phyloP scores from a whole-genome alignment of 805 yeast genomes.

The Alloascoidea hylecoeti region DNA sequence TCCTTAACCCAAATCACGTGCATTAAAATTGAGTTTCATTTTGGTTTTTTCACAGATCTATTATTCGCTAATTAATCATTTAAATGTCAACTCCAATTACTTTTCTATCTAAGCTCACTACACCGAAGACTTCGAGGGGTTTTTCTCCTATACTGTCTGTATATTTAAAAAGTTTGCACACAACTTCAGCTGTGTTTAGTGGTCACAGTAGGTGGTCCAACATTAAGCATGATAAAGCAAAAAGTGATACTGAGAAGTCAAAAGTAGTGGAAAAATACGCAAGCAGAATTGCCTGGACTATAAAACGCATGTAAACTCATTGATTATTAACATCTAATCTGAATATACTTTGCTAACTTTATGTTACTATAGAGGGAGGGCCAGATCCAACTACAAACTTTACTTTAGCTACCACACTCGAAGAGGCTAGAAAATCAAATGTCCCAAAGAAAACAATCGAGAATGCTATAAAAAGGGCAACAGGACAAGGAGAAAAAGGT shows the following conservation, averaged over 20 bases:
- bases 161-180: no score
- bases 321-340: conserved; percentile 1
- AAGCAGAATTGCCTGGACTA: conserved; percentile 60
- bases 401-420: conserved; percentile 57
- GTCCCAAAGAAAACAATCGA: conserved; percentile 80
- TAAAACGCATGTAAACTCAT: conserved; percentile 24
- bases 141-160: no score
- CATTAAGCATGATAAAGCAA: conserved; percentile 87
- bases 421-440: conserved; percentile 61
- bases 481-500: conserved; percentile 39
- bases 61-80: no score
- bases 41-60: no score
- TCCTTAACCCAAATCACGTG: no score
- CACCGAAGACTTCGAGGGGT: no score
- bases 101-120: no score
- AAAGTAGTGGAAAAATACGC: conserved; percentile 59
- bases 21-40: no score
- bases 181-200: conserved; percentile 18
- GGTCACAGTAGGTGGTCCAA: conserved; percentile 97
- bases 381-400: conserved; percentile 47
- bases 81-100: no score
- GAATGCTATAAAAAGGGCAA: conserved; percentile 73
- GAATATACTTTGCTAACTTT: background rate
- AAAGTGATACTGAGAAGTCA: conserved; percentile 72
- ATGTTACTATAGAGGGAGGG: conserved; percentile 33